Evolutionary conservation across 768 basidiomycete species (phyloP).

Genomic region (Podaxis rugospora): DNA sequence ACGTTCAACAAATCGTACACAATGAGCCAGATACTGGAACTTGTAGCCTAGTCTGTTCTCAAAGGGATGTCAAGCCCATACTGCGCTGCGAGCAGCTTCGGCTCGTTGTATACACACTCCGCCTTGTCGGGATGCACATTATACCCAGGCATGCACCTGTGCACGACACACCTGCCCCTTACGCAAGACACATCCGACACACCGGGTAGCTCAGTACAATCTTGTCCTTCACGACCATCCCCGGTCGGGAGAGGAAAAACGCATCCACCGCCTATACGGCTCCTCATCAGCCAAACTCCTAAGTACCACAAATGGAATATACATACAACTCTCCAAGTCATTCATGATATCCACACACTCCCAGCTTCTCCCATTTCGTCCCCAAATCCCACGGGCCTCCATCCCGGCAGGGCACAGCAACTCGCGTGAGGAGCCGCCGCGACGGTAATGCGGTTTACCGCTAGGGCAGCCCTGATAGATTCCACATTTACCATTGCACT

Average conservation of each 20-base stretch:
- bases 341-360: conserved; percentile 44
- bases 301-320: background rate
- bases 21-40: no score
- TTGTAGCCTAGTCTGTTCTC: background rate
- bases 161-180: conserved; percentile 37
- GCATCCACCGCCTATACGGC: conserved; percentile 43
- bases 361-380: conserved; percentile 34
- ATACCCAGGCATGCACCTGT: conserved; percentile 42
- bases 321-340: conserved; percentile 53
- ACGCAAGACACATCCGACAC: conserved; percentile 47
- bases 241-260: conserved; percentile 23
- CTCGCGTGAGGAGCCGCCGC: conserved; percentile 23
- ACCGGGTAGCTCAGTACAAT: conserved; percentile 45
- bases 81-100: conserved; percentile 21
- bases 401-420: conserved; percentile 32
- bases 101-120: conserved; percentile 17
- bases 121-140: background rate
- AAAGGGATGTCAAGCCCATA: conserved; percentile 17
- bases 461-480: conserved; percentile 29
- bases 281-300: background rate
- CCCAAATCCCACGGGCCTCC: conserved; percentile 40
- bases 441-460: conserved; percentile 21
- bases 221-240: conserved; percentile 31
- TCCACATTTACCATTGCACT: conserved; percentile 50
- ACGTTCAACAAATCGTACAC: no score